A percentile compares a stretch with the other conserved stretches of the same genome.
Conservation (phyloP, 2,329 filamentous ascomycete genomes). For the Aspergillus quadricinctus region DNA sequence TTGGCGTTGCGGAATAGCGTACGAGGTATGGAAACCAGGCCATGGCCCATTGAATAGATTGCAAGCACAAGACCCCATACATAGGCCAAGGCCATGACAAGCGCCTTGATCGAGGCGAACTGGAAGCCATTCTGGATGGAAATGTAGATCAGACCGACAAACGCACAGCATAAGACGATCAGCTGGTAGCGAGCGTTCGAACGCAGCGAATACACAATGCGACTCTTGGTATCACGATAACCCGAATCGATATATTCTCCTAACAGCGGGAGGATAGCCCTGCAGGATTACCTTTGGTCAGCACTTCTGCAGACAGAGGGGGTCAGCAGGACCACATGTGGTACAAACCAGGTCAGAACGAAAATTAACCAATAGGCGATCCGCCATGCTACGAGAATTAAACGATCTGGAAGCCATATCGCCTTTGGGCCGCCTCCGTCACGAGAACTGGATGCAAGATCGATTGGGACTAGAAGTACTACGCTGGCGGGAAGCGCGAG, state of each 20-base stretch:
- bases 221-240: constrained; percentile 78
- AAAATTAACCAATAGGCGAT: constrained; percentile 98
- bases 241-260: constrained; percentile 94
- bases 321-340: background rate
- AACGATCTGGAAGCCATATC: constrained; percentile 77
- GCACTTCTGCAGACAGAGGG: background rate
- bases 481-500: constrained; percentile 88
- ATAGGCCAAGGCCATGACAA: constrained; percentile 91
- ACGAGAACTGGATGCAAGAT: constrained; percentile 80
- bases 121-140: constrained; percentile 72
- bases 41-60: constrained; percentile 97
- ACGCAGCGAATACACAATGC: constrained; percentile 77
- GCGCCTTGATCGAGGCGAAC: constrained; percentile 68
- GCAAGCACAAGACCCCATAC: constrained; percentile 87
- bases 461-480: constrained; percentile 88
- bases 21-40: constrained; percentile 84
- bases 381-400: constrained; percentile 84
- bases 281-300: constrained; percentile 31
- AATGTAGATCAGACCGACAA: constrained; percentile 76
- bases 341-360: constrained; percentile 75
- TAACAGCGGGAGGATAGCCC: constrained; percentile 85
- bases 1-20: constrained; percentile 74
- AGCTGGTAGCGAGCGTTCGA: constrained; percentile 86
- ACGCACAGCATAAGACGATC: constrained; percentile 66
- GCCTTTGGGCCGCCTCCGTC: constrained; percentile 70